Percentiles rank a stretch among this genome's conserved stretches.
phyloP scores from a whole-genome alignment of 768 basidiomycete species.

The Trametes cinnabarina region DNA sequence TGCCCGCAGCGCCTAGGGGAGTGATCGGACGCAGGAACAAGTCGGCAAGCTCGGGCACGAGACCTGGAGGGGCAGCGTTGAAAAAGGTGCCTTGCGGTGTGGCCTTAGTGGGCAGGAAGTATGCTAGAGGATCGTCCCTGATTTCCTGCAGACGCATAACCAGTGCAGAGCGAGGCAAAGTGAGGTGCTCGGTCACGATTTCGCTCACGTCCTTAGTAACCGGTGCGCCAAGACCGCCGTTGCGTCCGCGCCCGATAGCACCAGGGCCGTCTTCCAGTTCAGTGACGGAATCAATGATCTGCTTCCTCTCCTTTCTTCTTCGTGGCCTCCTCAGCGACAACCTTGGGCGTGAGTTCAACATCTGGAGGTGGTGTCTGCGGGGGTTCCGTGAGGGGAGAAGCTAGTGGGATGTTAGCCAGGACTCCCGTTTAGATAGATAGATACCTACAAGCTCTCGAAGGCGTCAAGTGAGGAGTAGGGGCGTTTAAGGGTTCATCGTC shows the following conservation, averaged over 20 bases:
- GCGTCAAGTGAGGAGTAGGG: constrained; percentile 44
- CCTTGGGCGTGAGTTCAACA: constrained; percentile 46
- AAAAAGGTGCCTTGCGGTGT: constrained; percentile 73
- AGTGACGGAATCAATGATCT: constrained; percentile 87
- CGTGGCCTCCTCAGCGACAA: constrained; percentile 41
- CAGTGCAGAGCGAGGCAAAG: constrained; percentile 79
- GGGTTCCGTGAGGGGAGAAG: constrained; percentile 72
- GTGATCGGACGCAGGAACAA: constrained; percentile 80
- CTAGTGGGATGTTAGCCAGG: constrained; percentile 35
- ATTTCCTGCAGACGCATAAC: constrained; percentile 87
- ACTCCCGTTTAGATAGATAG: not conserved
- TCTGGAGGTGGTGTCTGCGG: constrained; percentile 78
- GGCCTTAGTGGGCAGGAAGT: constrained; percentile 83
- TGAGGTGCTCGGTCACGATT: constrained; percentile 79
- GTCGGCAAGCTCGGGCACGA: constrained; percentile 77
- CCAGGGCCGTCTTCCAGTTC: constrained; percentile 72
- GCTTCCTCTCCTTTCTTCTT: constrained; percentile 70
- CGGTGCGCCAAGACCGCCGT: constrained; percentile 50
- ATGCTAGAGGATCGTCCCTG: constrained; percentile 75
- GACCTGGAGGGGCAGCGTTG: constrained; percentile 80
- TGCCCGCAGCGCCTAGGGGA: constrained; percentile 41
- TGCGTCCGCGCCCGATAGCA: constrained; percentile 53
- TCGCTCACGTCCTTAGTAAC: constrained; percentile 57
- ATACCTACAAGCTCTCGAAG: constrained; percentile 68
- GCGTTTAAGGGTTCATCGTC: constrained; percentile 48